A percentile compares a stretch with the other conserved stretches of the same genome.
These are phyloP conservation scores for Termitomyces sp. DNA, from an alignment of 768 basidiomycete genomes.

Conservation along the genomic window DNA sequence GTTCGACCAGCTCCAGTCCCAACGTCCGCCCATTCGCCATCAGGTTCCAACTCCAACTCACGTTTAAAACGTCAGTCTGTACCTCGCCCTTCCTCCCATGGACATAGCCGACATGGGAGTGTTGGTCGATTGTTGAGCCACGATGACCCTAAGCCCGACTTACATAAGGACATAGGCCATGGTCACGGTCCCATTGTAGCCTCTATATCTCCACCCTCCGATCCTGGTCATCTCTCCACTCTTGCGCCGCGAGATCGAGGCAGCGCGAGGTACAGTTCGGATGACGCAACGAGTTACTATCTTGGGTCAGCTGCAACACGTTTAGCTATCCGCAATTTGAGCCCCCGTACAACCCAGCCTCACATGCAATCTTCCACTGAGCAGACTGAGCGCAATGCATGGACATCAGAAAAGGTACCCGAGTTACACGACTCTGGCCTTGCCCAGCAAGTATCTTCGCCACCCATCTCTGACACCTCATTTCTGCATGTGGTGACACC, in stretches of 20 bases:
- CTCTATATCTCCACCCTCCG: neutral
- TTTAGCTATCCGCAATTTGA: slow-evolving; percentile 17
- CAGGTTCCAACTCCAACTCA: slow-evolving; percentile 19
- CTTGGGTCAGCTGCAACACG: slow-evolving; percentile 17
- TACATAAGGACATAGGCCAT: neutral
- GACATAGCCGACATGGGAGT: slow-evolving; percentile 15
- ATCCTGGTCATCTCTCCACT: slow-evolving; percentile 1
- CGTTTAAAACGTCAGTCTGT: slow-evolving; percentile 11
- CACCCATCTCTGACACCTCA: slow-evolving; percentile 6
- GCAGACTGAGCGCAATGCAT: neutral
- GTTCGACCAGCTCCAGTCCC: slow-evolving; percentile 7
- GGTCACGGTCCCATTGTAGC: neutral
- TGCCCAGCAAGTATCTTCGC: neutral
- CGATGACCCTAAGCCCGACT: slow-evolving; percentile 7
- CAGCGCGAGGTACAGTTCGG: slow-evolving; percentile 16
- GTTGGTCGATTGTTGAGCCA: slow-evolving; percentile 17
- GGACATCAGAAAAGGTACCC: neutral
- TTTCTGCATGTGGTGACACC: slow-evolving; percentile 12
- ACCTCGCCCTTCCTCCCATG: slow-evolving; percentile 23
- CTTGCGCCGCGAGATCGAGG: slow-evolving; percentile 15
- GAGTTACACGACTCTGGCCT: neutral
- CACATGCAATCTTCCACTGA: neutral
- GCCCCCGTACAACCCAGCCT: slow-evolving; percentile 17
- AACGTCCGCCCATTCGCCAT: slow-evolving; percentile 21
- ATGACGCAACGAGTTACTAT: slow-evolving; percentile 13